Percentiles rank a stretch among this genome's conserved stretches.
phyloP scores from a whole-genome alignment of 768 basidiomycete genomes.

The Collybia sp. region DNA sequence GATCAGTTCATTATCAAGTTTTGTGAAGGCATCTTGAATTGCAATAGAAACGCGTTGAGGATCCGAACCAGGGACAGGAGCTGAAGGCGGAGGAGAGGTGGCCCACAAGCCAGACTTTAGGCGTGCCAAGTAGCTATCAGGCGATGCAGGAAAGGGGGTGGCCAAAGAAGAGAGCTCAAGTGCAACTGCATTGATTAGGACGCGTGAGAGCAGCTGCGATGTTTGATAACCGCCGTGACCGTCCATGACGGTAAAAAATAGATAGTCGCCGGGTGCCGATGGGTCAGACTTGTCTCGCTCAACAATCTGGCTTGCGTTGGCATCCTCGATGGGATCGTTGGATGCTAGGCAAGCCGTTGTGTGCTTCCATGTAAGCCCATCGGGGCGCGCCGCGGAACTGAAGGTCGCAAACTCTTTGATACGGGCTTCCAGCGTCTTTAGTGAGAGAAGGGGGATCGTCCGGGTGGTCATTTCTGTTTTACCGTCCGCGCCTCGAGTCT shows the following conservation, averaged over 20 bases:
- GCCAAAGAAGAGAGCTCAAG: slow-evolving; percentile 64
- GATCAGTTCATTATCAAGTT: slow-evolving; percentile 82
- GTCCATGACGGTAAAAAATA: slow-evolving; percentile 89
- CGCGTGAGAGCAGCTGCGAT: slow-evolving; percentile 75
- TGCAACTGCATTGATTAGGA: slow-evolving; percentile 80
- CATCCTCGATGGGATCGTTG: slow-evolving; percentile 92
- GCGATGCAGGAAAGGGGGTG: slow-evolving; percentile 26
- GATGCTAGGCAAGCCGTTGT: slow-evolving; percentile 77
- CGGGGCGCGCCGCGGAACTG: slow-evolving; percentile 41
- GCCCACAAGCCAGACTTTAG: slow-evolving; percentile 36
- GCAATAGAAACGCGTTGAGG: slow-evolving; percentile 56
- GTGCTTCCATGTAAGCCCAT: slow-evolving; percentile 66
- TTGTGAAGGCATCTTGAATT: slow-evolving; percentile 72
- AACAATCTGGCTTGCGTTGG: slow-evolving; percentile 67
- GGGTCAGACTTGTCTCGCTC: slow-evolving; percentile 56
- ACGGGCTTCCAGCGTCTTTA: slow-evolving; percentile 49
- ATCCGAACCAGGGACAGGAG: slow-evolving; percentile 27
- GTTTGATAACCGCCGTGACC: slow-evolving; percentile 87
- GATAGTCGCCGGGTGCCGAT: slow-evolving; percentile 60
- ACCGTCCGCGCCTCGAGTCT: slow-evolving; percentile 53
- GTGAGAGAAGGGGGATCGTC: slow-evolving; percentile 51
- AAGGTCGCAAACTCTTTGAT: slow-evolving; percentile 50
- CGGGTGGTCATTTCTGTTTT: slow-evolving; percentile 49
- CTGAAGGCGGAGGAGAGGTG: slow-evolving; percentile 17
- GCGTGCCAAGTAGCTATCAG: slow-evolving; percentile 26